phyloP scores from a whole-genome alignment of 1,139 yeast species.

The Diutina neorugosa region DNA sequence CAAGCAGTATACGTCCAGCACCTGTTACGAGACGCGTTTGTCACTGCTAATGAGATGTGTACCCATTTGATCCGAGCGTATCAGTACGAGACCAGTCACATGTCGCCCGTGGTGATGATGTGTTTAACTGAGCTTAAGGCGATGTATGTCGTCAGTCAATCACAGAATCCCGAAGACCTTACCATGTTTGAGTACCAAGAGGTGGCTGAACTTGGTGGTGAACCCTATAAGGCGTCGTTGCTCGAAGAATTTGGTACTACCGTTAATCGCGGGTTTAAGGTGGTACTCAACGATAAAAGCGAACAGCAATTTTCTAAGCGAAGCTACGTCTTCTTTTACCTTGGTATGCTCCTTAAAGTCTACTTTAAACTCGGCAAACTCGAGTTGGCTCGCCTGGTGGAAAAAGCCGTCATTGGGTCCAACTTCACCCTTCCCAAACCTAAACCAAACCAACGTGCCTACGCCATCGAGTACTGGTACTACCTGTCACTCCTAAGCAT shows the following conservation, averaged over 20 bases:
- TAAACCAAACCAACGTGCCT: slow-evolving; percentile 38
- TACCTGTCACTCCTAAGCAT: slow-evolving; percentile 53
- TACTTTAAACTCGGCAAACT: slow-evolving; percentile 60
- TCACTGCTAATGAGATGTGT: slow-evolving; percentile 29
- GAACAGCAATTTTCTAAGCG: slow-evolving; percentile 40
- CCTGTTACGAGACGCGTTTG: slow-evolving; percentile 28
- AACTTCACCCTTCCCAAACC: slow-evolving; percentile 29
- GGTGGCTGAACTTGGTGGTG: slow-evolving; percentile 4
- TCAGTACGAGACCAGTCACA: slow-evolving; percentile 55
- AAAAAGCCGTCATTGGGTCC: slow-evolving; percentile 57
- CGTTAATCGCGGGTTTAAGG: slow-evolving; percentile 63
- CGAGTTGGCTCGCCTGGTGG: slow-evolving; percentile 69
- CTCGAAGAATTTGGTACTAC: slow-evolving; percentile 51
- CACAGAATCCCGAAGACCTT: slow-evolving; percentile 10
- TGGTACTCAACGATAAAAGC: slow-evolving; percentile 71
- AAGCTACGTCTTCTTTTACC: slow-evolving; percentile 60
- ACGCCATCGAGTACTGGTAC: slow-evolving; percentile 50
- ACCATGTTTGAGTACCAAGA: slow-evolving; percentile 7
- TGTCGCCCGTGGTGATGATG: slow-evolving; percentile 44
- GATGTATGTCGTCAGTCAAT: slow-evolving; percentile 26
- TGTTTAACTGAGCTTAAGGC: slow-evolving; percentile 46
- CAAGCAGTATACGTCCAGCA: slow-evolving; percentile 24
- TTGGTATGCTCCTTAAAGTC: slow-evolving; percentile 58
- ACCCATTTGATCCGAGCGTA: slow-evolving; percentile 37
- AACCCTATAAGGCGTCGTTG: slow-evolving; percentile 8